A percentile compares a stretch with the other conserved stretches of the same genome.
phyloP scores from a whole-genome alignment of 345 rosid genomes.

The Gossypium longicalyx region DNA sequence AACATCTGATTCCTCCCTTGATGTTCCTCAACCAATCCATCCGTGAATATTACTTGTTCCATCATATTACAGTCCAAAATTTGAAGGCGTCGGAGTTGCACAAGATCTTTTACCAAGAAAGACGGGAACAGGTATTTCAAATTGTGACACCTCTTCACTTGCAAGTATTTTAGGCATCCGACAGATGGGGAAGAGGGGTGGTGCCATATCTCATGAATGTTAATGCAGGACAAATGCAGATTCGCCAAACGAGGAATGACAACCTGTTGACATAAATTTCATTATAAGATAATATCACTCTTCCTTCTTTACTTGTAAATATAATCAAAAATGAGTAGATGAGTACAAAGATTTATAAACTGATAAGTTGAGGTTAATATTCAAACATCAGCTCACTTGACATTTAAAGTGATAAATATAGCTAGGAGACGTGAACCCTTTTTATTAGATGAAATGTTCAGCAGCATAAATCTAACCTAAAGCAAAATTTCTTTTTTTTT shows the following conservation, averaged over 20 bases:
- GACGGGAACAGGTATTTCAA: background rate
- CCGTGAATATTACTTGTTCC: conserved; percentile 9
- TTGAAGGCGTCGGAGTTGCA: rapidly evolving
- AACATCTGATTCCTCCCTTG: background rate
- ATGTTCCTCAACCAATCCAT: background rate
- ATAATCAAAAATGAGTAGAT: no score
- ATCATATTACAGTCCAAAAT: background rate
- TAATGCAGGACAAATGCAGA: background rate
- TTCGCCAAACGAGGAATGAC: background rate
- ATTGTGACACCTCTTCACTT: background rate
- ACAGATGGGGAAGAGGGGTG: no score
- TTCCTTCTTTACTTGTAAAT: background rate
- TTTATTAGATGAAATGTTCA: no score
- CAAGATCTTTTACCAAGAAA: background rate
- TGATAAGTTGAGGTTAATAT: no score
- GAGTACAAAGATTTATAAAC: no score
- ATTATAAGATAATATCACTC: background rate
- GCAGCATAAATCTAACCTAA: no score
- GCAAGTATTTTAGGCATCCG: rapidly evolving
- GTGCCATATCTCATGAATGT: background rate
- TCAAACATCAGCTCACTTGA: no score
- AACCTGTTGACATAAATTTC: background rate
- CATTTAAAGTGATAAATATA: no score
- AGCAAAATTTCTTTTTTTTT: no score
- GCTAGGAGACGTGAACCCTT: no score